phyloP scores from a whole-genome alignment of 2,329 filamentous ascomycete species.

The Fusarium newnesense region DNA sequence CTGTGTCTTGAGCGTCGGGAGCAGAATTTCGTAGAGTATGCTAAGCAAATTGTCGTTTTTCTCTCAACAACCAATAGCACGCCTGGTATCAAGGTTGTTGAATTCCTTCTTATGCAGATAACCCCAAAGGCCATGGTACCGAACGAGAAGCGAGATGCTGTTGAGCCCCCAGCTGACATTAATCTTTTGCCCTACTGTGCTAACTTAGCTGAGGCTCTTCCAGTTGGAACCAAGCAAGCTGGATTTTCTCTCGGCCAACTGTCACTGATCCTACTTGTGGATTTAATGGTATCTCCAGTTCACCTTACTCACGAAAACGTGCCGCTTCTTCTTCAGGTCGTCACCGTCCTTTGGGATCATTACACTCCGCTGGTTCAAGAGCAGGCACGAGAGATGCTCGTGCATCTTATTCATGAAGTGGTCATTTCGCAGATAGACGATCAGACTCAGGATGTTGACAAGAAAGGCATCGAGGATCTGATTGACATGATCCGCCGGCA shows the following conservation, averaged over 20 bases:
- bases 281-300: constrained; percentile 93
- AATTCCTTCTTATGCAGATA: constrained; percentile 91
- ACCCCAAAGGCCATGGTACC: constrained; percentile 97
- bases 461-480: constrained; percentile 83
- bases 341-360: constrained; percentile 96
- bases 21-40: constrained; percentile 97
- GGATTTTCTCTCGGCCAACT: constrained; percentile 94
- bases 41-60: constrained; percentile 98
- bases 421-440: constrained; percentile 84
- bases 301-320: constrained; percentile 82
- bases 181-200: constrained; percentile 87
- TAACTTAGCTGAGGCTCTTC: constrained; percentile 80
- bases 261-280: constrained; percentile 91
- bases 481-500: constrained; percentile 88
- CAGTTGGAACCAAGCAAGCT: constrained; percentile 89
- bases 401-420: constrained; percentile 95
- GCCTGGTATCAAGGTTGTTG: constrained; percentile 88
- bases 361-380: constrained; percentile 96
- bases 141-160: constrained; percentile 78
- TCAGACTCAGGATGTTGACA: constrained; percentile 68
- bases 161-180: constrained; percentile 77
- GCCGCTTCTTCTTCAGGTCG: constrained; percentile 87
- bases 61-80: constrained; percentile 80
- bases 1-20: constrained; percentile 93
- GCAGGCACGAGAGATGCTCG: constrained; percentile 96